Evolutionary conservation across 805 yeast species (phyloP).

Genomic region (Zygotorulaspora sp.): DNA sequence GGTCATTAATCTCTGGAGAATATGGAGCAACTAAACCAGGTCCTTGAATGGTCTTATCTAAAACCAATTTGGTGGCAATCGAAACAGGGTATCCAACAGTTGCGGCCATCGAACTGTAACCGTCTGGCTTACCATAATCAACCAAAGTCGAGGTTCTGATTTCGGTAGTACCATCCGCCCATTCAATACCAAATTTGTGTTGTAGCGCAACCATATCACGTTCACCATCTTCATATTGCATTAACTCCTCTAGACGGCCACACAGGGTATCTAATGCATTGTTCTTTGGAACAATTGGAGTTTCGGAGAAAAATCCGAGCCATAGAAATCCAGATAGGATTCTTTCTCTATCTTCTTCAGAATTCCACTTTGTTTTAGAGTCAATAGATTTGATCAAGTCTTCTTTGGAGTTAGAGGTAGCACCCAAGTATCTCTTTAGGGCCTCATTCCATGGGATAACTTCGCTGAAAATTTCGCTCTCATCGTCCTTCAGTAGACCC

Average conservation of each 20-base stretch:
- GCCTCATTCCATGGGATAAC: constrained; percentile 86
- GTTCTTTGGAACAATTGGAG: constrained; percentile 77
- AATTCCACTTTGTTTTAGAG: constrained; percentile 73
- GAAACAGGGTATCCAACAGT: constrained; percentile 98
- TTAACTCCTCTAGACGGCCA: constrained; percentile 89
- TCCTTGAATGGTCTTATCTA: constrained; percentile 69
- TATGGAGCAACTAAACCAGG: constrained; percentile 93
- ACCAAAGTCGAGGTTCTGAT: constrained; percentile 93
- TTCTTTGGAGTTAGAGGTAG: constrained; percentile 60
- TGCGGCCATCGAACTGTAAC: constrained; percentile 97
- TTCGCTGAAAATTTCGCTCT: constrained; percentile 52
- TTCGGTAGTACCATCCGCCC: constrained; percentile 90
- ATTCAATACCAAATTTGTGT: constrained; percentile 96
- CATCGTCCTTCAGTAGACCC: constrained; percentile 83
- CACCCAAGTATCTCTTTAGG: constrained; percentile 66
- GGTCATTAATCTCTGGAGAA: constrained; percentile 82
- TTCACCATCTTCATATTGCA: constrained; percentile 95
- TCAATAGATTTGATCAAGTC: constrained; percentile 76
- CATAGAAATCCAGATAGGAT: constrained; percentile 85
- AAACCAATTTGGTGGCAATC: constrained; percentile 82
- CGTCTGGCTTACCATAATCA: constrained; percentile 83
- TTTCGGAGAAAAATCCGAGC: constrained; percentile 86
- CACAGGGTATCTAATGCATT: constrained; percentile 95
- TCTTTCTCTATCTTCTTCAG: constrained; percentile 76
- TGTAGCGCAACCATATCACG: constrained; percentile 93